Evolutionary conservation across 2,329 filamentous ascomycete genomes (phyloP), one percentile per base, ranked within the genome.

Genomic region (Magnaporthiopsis incrustans): DNA sequence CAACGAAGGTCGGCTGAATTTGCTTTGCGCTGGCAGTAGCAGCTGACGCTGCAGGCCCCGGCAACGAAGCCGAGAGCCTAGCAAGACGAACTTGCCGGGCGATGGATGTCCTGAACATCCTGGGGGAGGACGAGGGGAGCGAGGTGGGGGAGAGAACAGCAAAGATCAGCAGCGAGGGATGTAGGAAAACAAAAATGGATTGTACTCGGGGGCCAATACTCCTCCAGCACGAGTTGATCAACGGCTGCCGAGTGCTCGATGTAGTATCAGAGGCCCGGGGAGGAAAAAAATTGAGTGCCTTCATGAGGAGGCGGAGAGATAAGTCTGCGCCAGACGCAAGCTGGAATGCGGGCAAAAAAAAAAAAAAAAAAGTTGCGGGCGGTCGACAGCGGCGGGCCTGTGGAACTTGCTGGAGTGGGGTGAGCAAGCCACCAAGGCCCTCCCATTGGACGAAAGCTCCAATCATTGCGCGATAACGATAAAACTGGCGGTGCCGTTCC

Each of bases 41-140:
- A 15, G 26, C 57, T 26, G 57, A 22, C n/a, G 10, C 18, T 10
- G 44, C 44, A 2, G 44, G n/a, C n/a, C 27, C 35, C 30, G 60
- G 50, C 7, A 61, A 11, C 4, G 60, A 61, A 3, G 60, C 25
- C n/a, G 60, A 35, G 38, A 30, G 26, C 38, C 60, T 44, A 38
- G 38, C 60, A 44, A 61, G 60, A 61, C 60, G 60, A 18, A 27
- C 33, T 44, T 61, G 60, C 30, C 38, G 38, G 25, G 60, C 38
- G 22, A 61, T 22, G 26, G 60, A 61, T 10, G 60, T 50, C 44
- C 38, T 61, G 38, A 61, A 61, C 60, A 61, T 61, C 25, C 35
- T 53, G 8, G 18, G 60, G 35, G 38, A 3, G 38, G 7, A n/a
- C 15, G 25, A 50, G 35, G 38, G 22, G n/a, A 25, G 44, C 44